Conservation (phyloP, 148 eudicot genomes). For the Hydrangea macrophylla region DNA sequence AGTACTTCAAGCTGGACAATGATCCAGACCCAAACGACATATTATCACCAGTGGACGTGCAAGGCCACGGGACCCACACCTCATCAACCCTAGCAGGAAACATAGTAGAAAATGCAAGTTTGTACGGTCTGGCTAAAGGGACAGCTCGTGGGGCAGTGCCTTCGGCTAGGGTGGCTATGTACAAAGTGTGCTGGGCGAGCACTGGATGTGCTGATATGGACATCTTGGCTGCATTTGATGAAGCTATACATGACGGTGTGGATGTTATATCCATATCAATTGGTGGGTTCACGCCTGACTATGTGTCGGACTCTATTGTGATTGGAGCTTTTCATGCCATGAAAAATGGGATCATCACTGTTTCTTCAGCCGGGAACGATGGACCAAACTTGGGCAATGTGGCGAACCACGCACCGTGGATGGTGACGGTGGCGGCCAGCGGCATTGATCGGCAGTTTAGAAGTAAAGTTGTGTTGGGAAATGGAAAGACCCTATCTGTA, state of each 20-base stretch:
- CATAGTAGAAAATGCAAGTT: slow-evolving; percentile 40
- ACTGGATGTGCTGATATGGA: slow-evolving; percentile 63
- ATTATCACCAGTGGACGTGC: slow-evolving; percentile 52
- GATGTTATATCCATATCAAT: slow-evolving; percentile 64
- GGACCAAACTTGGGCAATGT: slow-evolving; percentile 47
- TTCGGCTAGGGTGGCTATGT: slow-evolving; percentile 53
- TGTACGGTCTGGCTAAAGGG: slow-evolving; percentile 54
- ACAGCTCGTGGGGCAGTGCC: slow-evolving; percentile 72
- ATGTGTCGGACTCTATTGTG: slow-evolving; percentile 36
- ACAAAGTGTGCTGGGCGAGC: slow-evolving; percentile 66
- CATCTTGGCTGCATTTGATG: slow-evolving; percentile 66
- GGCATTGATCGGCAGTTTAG: slow-evolving; percentile 56
- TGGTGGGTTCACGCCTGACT: slow-evolving; percentile 30
- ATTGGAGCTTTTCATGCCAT: slow-evolving; percentile 57
- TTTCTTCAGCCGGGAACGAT: slow-evolving; percentile 58
- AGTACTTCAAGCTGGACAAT: slow-evolving; percentile 66
- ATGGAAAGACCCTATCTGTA: slow-evolving; percentile 44
- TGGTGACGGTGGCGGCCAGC: slow-evolving; percentile 64
- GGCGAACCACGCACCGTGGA: slow-evolving; percentile 61
- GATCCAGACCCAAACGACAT: slow-evolving; percentile 55
- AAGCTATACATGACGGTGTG: slow-evolving; percentile 66
- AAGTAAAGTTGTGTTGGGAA: slow-evolving; percentile 51
- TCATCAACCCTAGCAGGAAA: slow-evolving; percentile 64
- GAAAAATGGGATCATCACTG: slow-evolving; percentile 51
- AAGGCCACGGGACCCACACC: slow-evolving; percentile 82